Conservation (phyloP, 148 eudicot genomes). For the Fagopyrum tataricum region DNA sequence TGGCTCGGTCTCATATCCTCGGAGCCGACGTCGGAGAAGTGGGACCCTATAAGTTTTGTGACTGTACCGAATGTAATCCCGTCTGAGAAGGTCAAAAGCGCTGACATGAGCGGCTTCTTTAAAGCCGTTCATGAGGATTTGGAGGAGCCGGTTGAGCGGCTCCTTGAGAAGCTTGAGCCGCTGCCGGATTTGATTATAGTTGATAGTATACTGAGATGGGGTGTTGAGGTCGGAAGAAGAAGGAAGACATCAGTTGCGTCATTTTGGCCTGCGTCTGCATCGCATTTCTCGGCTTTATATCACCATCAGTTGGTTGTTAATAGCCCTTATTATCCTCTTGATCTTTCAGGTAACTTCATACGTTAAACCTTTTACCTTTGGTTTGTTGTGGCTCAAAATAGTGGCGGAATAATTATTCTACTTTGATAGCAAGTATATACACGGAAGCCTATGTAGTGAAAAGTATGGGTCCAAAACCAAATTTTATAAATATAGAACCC, state of each 20-base stretch:
- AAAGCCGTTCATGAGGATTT: conserved; percentile 17
- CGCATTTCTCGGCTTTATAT: conserved; percentile 19
- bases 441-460: too few relatives aligned
- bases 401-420: too few relatives aligned
- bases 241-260: conserved; percentile 29
- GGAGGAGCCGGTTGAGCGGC: conserved; percentile 28
- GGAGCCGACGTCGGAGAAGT: too few relatives aligned
- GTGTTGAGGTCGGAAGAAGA: conserved; percentile 23
- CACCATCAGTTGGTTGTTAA: conserved; percentile 22
- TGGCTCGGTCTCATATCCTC: too few relatives aligned
- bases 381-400: too few relatives aligned
- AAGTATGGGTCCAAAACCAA: too few relatives aligned
- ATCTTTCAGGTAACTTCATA: conserved; percentile 1
- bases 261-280: conserved; percentile 23
- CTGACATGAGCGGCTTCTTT: conserved; percentile 21
- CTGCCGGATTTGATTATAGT: conserved; percentile 21
- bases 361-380: too few relatives aligned
- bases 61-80: conserved; percentile 8
- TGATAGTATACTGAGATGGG: conserved; percentile 27
- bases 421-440: too few relatives aligned
- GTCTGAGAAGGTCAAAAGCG: conserved; percentile 16
- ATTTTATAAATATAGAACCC: too few relatives aligned
- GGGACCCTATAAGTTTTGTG: background rate
- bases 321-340: background rate
- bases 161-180: conserved; percentile 21